A percentile compares a stretch with the other conserved stretches of the same genome.
Conservation (phyloP, 148 eudicot species). For the Silene uniflora region DNA sequence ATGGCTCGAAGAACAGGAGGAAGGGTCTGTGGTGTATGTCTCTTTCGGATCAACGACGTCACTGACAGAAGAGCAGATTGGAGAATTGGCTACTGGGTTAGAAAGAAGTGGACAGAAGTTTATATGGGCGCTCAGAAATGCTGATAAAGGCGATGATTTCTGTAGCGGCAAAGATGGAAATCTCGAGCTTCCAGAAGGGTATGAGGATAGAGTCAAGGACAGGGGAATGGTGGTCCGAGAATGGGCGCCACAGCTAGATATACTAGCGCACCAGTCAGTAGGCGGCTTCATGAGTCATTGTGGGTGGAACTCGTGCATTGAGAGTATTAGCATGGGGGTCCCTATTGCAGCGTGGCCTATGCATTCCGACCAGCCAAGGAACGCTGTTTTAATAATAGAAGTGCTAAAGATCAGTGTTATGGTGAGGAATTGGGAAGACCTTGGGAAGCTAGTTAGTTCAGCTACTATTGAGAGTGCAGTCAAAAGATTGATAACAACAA, state of each 20-base stretch:
- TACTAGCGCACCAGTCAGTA: constrained; percentile 34
- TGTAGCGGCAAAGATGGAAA: neutral
- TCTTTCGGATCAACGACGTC: constrained; percentile 51
- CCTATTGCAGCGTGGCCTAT: constrained; percentile 51
- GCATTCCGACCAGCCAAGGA: constrained; percentile 53
- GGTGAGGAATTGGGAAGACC: constrained; percentile 33
- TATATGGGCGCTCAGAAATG: constrained; percentile 44
- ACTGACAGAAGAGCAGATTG: constrained; percentile 29
- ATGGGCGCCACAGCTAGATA: neutral
- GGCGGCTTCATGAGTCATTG: constrained; percentile 40
- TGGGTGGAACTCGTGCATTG: too few species aligned
- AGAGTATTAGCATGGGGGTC: constrained; percentile 40
- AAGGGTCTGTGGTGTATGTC: constrained; percentile 43
- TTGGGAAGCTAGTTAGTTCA: constrained; percentile 27
- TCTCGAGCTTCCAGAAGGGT: neutral
- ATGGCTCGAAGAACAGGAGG: constrained; percentile 22
- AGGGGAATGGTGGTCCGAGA: constrained; percentile 39
- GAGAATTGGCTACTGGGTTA: constrained; percentile 23
- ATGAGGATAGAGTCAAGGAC: constrained; percentile 37
- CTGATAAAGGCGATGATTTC: neutral
- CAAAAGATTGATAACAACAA: too few species aligned
- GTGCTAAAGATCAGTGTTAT: constrained; percentile 29
- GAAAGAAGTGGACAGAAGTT: constrained; percentile 37
- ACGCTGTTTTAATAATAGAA: constrained; percentile 28
- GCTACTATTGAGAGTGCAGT: too few species aligned